These are phyloP conservation scores for Teratosphaeria pseudoeucalypti DNA, from an alignment of 2,329 filamentous ascomycete genomes.

Conservation along the genomic window DNA sequence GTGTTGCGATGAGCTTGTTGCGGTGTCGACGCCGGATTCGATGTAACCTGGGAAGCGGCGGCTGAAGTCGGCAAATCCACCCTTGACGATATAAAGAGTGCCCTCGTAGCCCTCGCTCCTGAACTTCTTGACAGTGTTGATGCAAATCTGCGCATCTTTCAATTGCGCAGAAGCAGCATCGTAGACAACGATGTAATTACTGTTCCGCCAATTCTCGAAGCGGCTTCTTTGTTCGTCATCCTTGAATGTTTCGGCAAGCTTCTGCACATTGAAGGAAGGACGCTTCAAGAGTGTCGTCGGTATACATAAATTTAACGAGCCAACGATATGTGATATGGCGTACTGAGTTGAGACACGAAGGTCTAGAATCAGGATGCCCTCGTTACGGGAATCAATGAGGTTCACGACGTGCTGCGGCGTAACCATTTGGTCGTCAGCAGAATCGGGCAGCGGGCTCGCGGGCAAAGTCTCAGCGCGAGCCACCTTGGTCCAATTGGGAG, in stretches of 20 bases:
- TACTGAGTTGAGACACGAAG: slow-evolving; percentile 80
- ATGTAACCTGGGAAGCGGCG: slow-evolving; percentile 55
- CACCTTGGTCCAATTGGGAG: slow-evolving; percentile 8
- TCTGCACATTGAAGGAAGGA: slow-evolving; percentile 79
- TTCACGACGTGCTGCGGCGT: slow-evolving; percentile 40
- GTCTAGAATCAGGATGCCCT: slow-evolving; percentile 64
- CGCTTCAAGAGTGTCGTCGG: slow-evolving; percentile 88
- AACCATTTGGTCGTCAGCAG: slow-evolving; percentile 30
- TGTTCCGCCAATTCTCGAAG: slow-evolving; percentile 67
- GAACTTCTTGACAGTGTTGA: slow-evolving; percentile 92
- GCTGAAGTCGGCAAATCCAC: slow-evolving; percentile 70
- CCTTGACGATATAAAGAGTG: slow-evolving; percentile 61
- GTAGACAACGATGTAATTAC: slow-evolving; percentile 74
- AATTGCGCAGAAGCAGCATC: slow-evolving; percentile 66
- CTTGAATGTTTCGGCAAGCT: slow-evolving; percentile 78
- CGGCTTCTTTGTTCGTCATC: slow-evolving; percentile 56
- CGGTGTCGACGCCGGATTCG: slow-evolving; percentile 32
- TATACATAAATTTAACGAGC: slow-evolving; percentile 87
- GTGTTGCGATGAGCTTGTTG: slow-evolving; percentile 1
- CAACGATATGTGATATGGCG: slow-evolving; percentile 59
- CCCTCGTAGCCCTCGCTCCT: slow-evolving; percentile 71
- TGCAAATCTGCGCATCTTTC: slow-evolving; percentile 68
- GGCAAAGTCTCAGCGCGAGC: slow-evolving; percentile 40
- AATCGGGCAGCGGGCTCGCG: slow-evolving; percentile 16
- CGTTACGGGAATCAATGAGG: slow-evolving; percentile 34